Percentiles rank a stretch among this genome's conserved stretches.
Conservation (phyloP, 2,329 filamentous ascomycete genomes). For the Stagonosporopsis chrysanthemi region DNA sequence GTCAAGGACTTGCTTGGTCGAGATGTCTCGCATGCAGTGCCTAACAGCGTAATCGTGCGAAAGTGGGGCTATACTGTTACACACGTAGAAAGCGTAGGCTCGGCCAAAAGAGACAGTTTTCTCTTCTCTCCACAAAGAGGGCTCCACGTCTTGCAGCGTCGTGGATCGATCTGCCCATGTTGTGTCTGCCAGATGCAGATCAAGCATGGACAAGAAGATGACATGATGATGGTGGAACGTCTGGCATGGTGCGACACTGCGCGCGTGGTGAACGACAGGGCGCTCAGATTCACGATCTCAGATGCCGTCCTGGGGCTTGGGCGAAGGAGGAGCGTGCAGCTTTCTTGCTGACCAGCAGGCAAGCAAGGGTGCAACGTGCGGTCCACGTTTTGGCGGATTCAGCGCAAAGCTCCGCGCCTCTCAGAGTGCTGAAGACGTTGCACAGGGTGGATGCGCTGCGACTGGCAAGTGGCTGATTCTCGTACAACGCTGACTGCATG, state of each 20-base stretch:
- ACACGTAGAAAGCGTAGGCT: conserved; percentile 35
- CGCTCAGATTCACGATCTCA: conserved; percentile 3
- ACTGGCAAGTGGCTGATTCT: conserved; percentile 29
- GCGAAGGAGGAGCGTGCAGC: conserved; percentile 13
- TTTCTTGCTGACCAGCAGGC: conserved; percentile 12
- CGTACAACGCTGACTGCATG: conserved; percentile 24
- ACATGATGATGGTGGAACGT: background rate
- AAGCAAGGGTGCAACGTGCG: conserved; percentile 48
- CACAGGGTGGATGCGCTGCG: conserved; percentile 31
- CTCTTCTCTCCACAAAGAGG: conserved; percentile 2
- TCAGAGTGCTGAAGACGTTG: conserved; percentile 28
- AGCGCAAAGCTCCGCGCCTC: conserved; percentile 41
- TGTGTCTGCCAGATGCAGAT: conserved; percentile 6
- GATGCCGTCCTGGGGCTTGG: background rate
- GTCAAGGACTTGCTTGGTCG: conserved; percentile 36
- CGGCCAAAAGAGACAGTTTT: background rate
- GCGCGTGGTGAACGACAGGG: background rate
- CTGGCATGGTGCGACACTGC: background rate
- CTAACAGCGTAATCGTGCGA: conserved; percentile 31
- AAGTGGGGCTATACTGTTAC: conserved; percentile 34
- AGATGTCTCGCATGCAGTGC: conserved; percentile 44
- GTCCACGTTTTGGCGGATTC: conserved; percentile 43
- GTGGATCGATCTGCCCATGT: conserved; percentile 4
- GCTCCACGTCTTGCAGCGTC: conserved; percentile 1
- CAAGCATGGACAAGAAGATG: background rate